phyloP scores from a whole-genome alignment of 495 filamentous ascomycete species.

The Penicillium simplicissimum region DNA sequence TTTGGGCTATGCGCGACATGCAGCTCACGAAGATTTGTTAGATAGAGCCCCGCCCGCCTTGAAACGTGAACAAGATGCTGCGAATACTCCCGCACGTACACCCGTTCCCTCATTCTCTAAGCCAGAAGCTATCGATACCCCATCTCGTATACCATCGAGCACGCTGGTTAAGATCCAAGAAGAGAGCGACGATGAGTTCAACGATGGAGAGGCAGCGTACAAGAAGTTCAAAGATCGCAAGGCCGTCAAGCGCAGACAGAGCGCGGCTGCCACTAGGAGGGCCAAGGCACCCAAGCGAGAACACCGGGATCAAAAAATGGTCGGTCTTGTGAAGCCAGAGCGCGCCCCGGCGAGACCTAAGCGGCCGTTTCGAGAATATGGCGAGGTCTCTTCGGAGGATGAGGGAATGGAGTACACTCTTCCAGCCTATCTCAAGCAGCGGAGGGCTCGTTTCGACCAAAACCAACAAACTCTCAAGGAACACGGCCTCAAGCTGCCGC shows the following conservation, averaged over 20 bases:
- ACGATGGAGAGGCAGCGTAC: slow-evolving; percentile 55
- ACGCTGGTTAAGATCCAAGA: slow-evolving; percentile 22
- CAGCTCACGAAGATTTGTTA: slow-evolving; percentile 20
- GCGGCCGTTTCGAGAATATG: slow-evolving; percentile 36
- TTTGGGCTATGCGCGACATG: slow-evolving; percentile 11
- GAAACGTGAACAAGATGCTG: not conserved
- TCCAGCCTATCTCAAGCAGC: slow-evolving; percentile 58
- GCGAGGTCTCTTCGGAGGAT: slow-evolving; percentile 51
- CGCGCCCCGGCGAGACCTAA: slow-evolving; percentile 19
- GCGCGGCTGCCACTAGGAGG: slow-evolving; percentile 48
- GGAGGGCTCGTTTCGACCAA: slow-evolving; percentile 53
- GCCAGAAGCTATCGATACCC: slow-evolving; percentile 5
- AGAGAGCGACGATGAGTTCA: slow-evolving; percentile 43
- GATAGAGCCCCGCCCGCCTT: not conserved
- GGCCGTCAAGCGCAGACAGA: slow-evolving; percentile 53
- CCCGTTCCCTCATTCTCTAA: not conserved
- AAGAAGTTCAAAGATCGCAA: slow-evolving; percentile 61
- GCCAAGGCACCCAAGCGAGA: slow-evolving; percentile 39
- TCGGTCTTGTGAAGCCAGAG: slow-evolving; percentile 32
- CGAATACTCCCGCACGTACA: not conserved
- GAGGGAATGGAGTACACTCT: slow-evolving; percentile 59
- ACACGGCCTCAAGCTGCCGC: slow-evolving; percentile 74
- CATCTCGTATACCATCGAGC: slow-evolving; percentile 20
- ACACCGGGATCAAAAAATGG: slow-evolving; percentile 24
- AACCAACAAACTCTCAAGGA: slow-evolving; percentile 59